Percentiles rank a stretch among this genome's conserved stretches.
Evolutionary conservation across 768 basidiomycete species (phyloP).

Genomic region (Calocera cornea): DNA sequence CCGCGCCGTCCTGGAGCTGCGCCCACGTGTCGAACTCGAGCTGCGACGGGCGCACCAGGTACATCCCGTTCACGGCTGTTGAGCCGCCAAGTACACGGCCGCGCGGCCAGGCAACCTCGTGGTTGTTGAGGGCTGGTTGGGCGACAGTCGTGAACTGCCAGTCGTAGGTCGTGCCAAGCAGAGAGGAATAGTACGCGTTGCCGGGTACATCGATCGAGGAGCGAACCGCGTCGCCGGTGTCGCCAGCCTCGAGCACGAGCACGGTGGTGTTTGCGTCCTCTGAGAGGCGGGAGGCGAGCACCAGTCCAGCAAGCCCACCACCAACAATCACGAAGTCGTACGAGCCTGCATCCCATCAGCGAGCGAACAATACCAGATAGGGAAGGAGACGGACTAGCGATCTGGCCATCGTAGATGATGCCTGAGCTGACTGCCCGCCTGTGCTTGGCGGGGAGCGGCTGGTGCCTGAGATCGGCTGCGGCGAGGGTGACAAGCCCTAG

Average conservation of each 20-base stretch:
- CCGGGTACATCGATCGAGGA: not conserved
- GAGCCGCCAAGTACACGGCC: slow-evolving; percentile 28
- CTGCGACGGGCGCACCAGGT: slow-evolving; percentile 19
- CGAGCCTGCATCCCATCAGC: not conserved
- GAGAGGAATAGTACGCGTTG: slow-evolving; percentile 2
- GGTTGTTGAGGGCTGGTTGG: slow-evolving; percentile 10
- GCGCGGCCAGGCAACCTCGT: slow-evolving; percentile 22
- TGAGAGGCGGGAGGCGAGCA: slow-evolving; percentile 27
- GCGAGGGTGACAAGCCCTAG: not conserved
- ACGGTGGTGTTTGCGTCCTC: slow-evolving; percentile 25
- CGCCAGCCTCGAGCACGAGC: slow-evolving; percentile 23
- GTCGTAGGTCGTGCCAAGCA: slow-evolving; percentile 15
- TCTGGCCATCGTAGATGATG: not conserved
- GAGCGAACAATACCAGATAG: not conserved
- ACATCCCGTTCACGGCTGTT: slow-evolving; percentile 28
- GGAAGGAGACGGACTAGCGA: not conserved
- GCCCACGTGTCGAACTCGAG: slow-evolving; percentile 14
- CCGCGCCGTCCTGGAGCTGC: slow-evolving; percentile 12
- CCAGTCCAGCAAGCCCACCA: slow-evolving; percentile 30
- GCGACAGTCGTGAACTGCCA: slow-evolving; percentile 16
- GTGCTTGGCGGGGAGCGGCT: not conserved
- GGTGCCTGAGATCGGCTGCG: not conserved
- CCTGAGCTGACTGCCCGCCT: not conserved
- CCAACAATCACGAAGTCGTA: slow-evolving; percentile 23
- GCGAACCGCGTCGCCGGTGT: slow-evolving; percentile 10